Evolutionary conservation across 768 basidiomycete species (phyloP).

Genomic region (Psilocybe cyanescens): DNA sequence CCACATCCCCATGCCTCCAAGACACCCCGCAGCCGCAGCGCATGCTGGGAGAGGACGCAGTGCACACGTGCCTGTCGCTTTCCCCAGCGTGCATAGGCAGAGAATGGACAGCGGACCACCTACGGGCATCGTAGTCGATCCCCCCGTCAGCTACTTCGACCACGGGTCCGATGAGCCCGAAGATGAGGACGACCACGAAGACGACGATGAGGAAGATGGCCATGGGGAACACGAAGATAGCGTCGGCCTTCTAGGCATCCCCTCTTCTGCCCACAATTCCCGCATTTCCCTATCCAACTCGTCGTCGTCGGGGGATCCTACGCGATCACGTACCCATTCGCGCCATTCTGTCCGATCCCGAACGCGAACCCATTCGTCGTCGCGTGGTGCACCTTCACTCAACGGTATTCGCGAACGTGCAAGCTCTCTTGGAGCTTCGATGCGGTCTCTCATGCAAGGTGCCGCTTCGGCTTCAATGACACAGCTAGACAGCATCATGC

Average conservation of each 20-base stretch:
- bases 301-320: slow-evolving; percentile 29
- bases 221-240: slow-evolving; percentile 34
- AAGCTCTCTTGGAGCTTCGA: slow-evolving; percentile 47
- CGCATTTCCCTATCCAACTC: slow-evolving; percentile 34
- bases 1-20: slow-evolving; percentile 26
- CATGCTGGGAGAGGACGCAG: slow-evolving; percentile 27
- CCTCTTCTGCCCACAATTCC: slow-evolving; percentile 54
- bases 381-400: slow-evolving; percentile 8
- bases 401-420: slow-evolving; percentile 38
- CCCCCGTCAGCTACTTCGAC: slow-evolving; percentile 23
- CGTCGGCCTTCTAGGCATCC: slow-evolving; percentile 34
- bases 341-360: slow-evolving; percentile 16
- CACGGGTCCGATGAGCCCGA: slow-evolving; percentile 13
- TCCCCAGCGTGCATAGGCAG: slow-evolving; percentile 33
- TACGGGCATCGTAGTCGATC: slow-evolving; percentile 22
- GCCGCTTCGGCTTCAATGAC: slow-evolving; percentile 60
- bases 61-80: slow-evolving; percentile 34
- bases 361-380: slow-evolving; percentile 36
- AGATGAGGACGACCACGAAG: slow-evolving; percentile 16
- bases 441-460: slow-evolving; percentile 69
- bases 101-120: slow-evolving; percentile 27
- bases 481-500: slow-evolving; percentile 54
- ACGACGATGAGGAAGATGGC: slow-evolving; percentile 25
- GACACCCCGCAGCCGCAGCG: slow-evolving; percentile 28
- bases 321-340: slow-evolving; percentile 35